A percentile compares a stretch with the other conserved stretches of the same genome.
phyloP scores from a whole-genome alignment of 257 asterid species.

The Avicennia marina region DNA sequence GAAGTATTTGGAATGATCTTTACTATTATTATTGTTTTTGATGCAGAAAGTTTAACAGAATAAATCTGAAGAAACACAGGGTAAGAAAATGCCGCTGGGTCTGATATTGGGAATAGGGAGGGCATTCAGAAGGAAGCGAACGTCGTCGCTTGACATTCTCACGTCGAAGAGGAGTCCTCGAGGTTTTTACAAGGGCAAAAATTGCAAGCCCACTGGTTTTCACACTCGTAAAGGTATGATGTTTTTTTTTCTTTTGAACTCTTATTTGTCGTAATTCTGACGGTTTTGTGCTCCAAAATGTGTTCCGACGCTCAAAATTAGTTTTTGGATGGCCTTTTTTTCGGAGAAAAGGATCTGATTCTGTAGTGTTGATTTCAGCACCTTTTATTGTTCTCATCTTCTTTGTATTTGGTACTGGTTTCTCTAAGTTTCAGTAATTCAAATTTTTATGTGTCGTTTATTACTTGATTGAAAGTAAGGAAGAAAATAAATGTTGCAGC shows the following conservation, averaged over 20 bases:
- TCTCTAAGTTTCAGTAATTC: no score
- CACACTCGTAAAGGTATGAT: constrained; percentile 94
- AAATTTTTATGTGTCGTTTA: no score
- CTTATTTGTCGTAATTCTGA: no score
- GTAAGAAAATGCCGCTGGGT: constrained; percentile 59
- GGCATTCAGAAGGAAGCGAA: constrained; percentile 64
- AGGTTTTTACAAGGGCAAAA: constrained; percentile 79
- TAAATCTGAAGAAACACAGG: no score
- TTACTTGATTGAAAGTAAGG: no score
- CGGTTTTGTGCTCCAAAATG: neutral
- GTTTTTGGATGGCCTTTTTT: neutral
- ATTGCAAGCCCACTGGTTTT: constrained; percentile 89
- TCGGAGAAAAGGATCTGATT: neutral
- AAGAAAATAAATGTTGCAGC: no score
- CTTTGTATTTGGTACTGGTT: no score
- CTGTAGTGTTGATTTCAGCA: neutral
- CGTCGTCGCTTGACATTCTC: constrained; percentile 74
- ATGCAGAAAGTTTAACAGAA: neutral
- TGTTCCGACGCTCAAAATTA: neutral
- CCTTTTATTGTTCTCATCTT: no score
- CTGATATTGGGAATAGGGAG: constrained; percentile 66
- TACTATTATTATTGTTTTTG: no score
- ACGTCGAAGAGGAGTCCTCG: constrained; percentile 64
- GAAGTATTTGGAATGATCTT: neutral
- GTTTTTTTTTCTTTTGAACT: no score